Percentiles rank a stretch among this genome's conserved stretches.
phyloP scores from a whole-genome alignment of 345 rosid species.

The Theobroma cacao region DNA sequence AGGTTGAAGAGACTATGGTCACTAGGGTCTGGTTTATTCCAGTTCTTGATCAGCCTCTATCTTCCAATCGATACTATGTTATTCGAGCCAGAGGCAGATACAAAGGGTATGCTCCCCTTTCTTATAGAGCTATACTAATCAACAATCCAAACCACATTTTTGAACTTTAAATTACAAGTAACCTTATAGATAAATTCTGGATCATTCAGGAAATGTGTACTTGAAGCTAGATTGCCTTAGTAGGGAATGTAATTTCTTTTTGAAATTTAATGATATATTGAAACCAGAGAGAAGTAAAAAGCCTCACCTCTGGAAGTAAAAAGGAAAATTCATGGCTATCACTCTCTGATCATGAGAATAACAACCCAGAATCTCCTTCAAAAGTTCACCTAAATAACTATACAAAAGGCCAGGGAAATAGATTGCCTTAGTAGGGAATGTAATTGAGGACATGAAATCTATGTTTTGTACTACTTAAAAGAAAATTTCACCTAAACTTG shows the following conservation, averaged over 20 bases:
- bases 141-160: too few relatives aligned
- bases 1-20: constrained; percentile 34
- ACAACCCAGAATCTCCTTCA: too few relatives aligned
- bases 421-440: background rate
- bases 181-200: too few relatives aligned
- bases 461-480: background rate
- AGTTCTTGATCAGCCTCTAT: constrained; percentile 65
- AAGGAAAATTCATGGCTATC: too few relatives aligned
- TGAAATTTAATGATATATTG: too few relatives aligned
- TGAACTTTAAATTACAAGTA: too few relatives aligned
- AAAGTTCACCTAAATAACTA: too few relatives aligned
- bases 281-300: too few relatives aligned
- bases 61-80: constrained; percentile 56
- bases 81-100: constrained; percentile 54
- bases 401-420: too few relatives aligned
- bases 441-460: background rate
- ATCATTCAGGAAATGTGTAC: background rate
- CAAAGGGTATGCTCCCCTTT: constrained; percentile 46
- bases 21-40: constrained; percentile 63
- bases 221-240: background rate
- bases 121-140: background rate
- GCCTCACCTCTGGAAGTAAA: too few relatives aligned
- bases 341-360: too few relatives aligned
- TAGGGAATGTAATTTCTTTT: background rate
- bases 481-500: background rate